Evolutionary conservation across 345 rosid species (phyloP).

Genomic region (Dovyalis caffra): DNA sequence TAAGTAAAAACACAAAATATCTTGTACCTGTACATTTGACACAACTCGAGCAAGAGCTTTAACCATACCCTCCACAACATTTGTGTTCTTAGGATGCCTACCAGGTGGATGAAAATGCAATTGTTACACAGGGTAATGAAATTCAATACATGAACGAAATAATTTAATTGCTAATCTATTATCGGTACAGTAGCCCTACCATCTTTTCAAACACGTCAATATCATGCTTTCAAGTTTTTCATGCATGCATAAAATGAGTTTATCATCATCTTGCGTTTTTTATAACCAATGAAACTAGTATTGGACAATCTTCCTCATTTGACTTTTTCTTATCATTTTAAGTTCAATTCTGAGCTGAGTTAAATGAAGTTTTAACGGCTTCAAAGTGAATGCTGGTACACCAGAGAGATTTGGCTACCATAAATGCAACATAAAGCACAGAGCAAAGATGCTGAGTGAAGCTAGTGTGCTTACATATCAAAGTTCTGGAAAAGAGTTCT

Average conservation of each 20-base stretch:
- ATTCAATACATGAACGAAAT: too few relatives aligned
- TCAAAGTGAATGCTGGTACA: background rate
- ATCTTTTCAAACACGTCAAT: too few relatives aligned
- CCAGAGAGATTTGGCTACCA: background rate
- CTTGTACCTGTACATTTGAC: slow-evolving; percentile 82
- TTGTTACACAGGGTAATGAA: background rate
- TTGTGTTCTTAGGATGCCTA: slow-evolving; percentile 94
- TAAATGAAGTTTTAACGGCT: too few relatives aligned
- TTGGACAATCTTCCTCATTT: background rate
- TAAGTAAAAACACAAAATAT: slow-evolving; percentile 9
- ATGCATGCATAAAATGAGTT: too few relatives aligned
- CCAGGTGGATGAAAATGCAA: slow-evolving; percentile 19
- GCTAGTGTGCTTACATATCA: slow-evolving; percentile 69
- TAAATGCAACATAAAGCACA: slow-evolving; percentile 21
- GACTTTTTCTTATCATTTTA: background rate
- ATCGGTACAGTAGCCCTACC: too few relatives aligned
- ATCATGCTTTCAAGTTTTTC: too few relatives aligned
- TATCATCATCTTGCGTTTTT: too few relatives aligned
- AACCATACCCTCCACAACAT: slow-evolving; percentile 97
- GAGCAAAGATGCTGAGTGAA: slow-evolving; percentile 12
- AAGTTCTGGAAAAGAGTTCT: slow-evolving; percentile 84
- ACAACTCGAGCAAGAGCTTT: slow-evolving; percentile 97
- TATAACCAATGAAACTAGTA: too few relatives aligned
- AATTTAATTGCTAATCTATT: too few relatives aligned
- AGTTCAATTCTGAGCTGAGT: too few relatives aligned